Conservation (phyloP, 129 eudicot genomes). For the Saposhnikovia divaricata region DNA sequence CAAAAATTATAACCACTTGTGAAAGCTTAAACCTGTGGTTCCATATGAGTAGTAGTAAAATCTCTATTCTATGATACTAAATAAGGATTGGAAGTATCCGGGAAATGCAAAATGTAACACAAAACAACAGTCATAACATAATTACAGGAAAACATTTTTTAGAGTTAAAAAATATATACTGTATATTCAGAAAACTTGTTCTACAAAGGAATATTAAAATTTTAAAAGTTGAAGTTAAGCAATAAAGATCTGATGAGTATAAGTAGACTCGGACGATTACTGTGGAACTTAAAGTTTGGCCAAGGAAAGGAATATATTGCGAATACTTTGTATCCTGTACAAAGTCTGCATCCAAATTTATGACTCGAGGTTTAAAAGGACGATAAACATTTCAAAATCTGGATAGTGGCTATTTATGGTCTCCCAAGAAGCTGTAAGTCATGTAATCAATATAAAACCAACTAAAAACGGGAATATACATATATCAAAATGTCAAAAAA, state of each 20-base stretch:
- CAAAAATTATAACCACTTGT: not conserved
- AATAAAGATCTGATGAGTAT: no score
- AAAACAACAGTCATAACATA: not conserved
- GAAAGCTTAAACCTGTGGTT: no score
- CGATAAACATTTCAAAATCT: no score
- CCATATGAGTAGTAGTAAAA: no score
- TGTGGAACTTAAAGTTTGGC: not conserved
- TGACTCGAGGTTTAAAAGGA: not conserved
- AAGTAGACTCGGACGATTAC: no score
- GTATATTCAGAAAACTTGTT: not conserved
- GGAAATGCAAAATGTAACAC: not conserved
- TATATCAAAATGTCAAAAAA: no score
- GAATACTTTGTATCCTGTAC: not conserved
- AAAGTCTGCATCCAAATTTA: not conserved
- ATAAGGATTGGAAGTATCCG: not conserved
- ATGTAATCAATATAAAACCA: no score
- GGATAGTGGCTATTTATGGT: not conserved
- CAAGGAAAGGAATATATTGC: not conserved
- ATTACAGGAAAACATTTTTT: not conserved
- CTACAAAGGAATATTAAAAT: not conserved
- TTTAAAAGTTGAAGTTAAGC: not conserved
- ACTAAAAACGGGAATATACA: no score
- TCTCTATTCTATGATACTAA: no score
- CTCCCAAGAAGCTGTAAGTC: not conserved
- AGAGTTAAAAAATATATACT: not conserved